These are phyloP conservation scores for Lepiota venenata DNA, from an alignment of 768 basidiomycete species.

Conservation along the genomic window DNA sequence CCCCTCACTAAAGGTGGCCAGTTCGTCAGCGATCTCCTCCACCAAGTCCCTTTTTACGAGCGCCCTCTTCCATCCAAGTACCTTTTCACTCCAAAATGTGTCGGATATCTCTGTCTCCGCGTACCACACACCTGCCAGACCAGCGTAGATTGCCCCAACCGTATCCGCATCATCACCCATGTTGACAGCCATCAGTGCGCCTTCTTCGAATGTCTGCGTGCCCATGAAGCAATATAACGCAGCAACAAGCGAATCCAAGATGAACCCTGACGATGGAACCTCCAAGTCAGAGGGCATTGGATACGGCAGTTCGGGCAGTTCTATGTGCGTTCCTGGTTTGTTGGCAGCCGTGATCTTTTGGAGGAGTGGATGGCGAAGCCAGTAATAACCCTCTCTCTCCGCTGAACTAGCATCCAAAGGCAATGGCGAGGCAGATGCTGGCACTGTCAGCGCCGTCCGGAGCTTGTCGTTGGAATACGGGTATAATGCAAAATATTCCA, in stretches of 20 bases:
- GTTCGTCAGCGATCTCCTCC: conserved; percentile 32
- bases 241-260: conserved; percentile 36
- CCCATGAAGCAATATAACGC: conserved; percentile 44
- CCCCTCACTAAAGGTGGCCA: conserved; percentile 21
- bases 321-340: conserved; percentile 2
- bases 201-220: conserved; percentile 39
- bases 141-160: conserved; percentile 43
- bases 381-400: conserved; percentile 31
- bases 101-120: conserved; percentile 18
- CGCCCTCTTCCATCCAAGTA: conserved; percentile 29
- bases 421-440: conserved; percentile 16
- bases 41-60: conserved; percentile 31
- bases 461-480: conserved; percentile 31
- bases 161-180: conserved; percentile 43
- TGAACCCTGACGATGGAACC: conserved; percentile 38
- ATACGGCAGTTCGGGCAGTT: conserved; percentile 17
- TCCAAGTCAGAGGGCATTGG: conserved; percentile 25
- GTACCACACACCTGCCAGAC: conserved; percentile 43
- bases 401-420: conserved; percentile 14
- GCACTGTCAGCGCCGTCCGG: conserved; percentile 27
- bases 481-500: conserved; percentile 35
- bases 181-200: conserved; percentile 42
- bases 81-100: conserved; percentile 35
- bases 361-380: conserved; percentile 33
- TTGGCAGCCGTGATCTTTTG: conserved; percentile 19